Evolutionary conservation across 257 asterid species (phyloP).

Genomic region (Salvia miltiorrhiza): DNA sequence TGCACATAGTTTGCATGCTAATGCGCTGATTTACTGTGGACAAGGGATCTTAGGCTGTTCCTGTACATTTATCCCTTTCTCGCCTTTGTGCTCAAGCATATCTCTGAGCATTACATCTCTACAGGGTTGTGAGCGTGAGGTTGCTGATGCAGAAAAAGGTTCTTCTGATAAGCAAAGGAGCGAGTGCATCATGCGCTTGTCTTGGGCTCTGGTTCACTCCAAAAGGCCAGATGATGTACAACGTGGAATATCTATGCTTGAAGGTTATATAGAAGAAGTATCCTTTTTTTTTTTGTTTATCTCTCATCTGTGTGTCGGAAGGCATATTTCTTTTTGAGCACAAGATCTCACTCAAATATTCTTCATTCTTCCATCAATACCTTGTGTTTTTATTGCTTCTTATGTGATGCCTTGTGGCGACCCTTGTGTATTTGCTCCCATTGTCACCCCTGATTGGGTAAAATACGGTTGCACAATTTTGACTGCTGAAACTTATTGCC

Average conservation of each 20-base stretch:
- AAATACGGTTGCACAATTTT: slow-evolving; percentile 4
- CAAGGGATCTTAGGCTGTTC: background rate
- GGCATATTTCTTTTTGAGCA: background rate
- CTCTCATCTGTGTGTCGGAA: background rate
- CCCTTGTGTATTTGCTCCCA: background rate
- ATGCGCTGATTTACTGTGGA: background rate
- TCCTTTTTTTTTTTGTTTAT: background rate
- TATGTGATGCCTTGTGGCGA: background rate
- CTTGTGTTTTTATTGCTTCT: background rate
- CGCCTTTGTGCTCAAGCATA: slow-evolving; percentile 5
- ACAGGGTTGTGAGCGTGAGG: slow-evolving; percentile 95
- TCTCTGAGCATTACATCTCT: slow-evolving; percentile 23
- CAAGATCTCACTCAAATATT: background rate
- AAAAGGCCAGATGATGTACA: slow-evolving; percentile 74
- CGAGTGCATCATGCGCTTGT: slow-evolving; percentile 89
- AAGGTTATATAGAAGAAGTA: slow-evolving; percentile 42
- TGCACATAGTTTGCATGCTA: slow-evolving; percentile 10
- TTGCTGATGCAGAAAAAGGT: slow-evolving; percentile 80
- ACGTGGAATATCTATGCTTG: slow-evolving; percentile 97
- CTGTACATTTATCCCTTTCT: background rate
- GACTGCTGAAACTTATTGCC: slow-evolving; percentile 26
- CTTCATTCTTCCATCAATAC: background rate
- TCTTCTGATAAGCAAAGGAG: slow-evolving; percentile 64
- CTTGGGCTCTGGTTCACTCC: slow-evolving; percentile 98
- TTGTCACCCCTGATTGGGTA: background rate